Base-by-base conservation (phyloP, 2,329 filamentous ascomycete species). In the Magnaporthales sp. region DNA sequence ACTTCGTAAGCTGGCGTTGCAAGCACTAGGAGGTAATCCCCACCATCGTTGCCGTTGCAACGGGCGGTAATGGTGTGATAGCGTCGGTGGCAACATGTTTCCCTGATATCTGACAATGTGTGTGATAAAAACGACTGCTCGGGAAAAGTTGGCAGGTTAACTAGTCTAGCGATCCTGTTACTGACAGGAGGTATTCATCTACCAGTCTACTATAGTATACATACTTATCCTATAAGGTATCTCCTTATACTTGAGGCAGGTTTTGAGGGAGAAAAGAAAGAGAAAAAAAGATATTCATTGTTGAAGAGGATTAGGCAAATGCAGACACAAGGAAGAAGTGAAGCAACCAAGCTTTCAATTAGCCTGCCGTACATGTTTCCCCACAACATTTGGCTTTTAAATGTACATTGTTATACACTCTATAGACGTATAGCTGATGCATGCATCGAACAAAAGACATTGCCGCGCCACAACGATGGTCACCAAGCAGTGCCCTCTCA, bases 331-430 rank as follows among this genome's bases (percentile, higher is more conserved):
- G n/a, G n/a, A n/a, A n/a, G n/a, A 58, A 24, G n/a, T 11, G n/a
- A 58, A 26, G 24, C 54, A 58, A 22, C 10, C 11, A 26, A 58
- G n/a, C 3, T 26, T 26, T n/a, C 22, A 26, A 24, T 26, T 15
- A 7, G 11, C 9, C 11, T 24, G 54, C 13, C 26, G 13, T 58
- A 19, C 22, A n/a, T 24, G 11, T 11, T 58, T 58, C 22, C n/a
- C 54, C 5, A n/a, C 19, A 9, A 26, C 54, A 51, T 22, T 15
- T 11, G 54, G 22, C 22, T 26, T 58, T 58, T 58, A 58, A 58
- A 58, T 58, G 54, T 58, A 58, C 54, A 58, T 58, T 51, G 24
- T 58, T 58, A 58, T 58, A 58, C 54, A 58, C 54, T 58, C 54
- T 58, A 58, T 58, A 27, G 54, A 58, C 54, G 54, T 58, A 58